A percentile compares a stretch with the other conserved stretches of the same genome.
phyloP scores from a whole-genome alignment of 805 yeast genomes.

The Sporopachydermia quercuum region DNA sequence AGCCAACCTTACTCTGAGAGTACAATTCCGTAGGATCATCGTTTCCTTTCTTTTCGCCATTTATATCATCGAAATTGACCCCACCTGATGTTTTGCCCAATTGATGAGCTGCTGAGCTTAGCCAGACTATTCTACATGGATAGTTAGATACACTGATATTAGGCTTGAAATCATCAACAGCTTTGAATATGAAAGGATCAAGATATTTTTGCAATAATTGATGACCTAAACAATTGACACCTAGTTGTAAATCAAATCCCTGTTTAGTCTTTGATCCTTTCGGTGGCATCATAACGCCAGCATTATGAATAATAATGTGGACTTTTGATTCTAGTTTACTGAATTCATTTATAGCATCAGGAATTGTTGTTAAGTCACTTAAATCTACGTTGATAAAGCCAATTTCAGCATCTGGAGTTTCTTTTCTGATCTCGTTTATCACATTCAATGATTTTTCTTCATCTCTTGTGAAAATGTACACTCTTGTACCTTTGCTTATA shows the following conservation, averaged over 20 bases:
- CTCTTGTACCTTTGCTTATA: conserved; percentile 3
- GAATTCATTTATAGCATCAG: conserved; percentile 16
- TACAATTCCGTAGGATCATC: background rate
- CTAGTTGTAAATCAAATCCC: conserved; percentile 23
- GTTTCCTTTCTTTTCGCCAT: conserved; percentile 8
- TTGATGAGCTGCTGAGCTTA: conserved; percentile 21
- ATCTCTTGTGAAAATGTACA: conserved; percentile 18
- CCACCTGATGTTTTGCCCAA: conserved; percentile 18
- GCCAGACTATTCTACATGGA: conserved; percentile 24
- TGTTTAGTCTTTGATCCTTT: conserved; percentile 17
- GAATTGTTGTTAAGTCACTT: conserved; percentile 22
- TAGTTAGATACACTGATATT: conserved; percentile 6
- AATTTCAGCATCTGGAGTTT: conserved; percentile 15
- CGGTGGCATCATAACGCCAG: conserved; percentile 21
- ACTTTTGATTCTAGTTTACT: conserved; percentile 12
- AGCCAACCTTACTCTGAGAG: conserved; percentile 19
- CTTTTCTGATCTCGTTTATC: conserved; percentile 14
- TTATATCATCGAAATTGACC: conserved; percentile 18
- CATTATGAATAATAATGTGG: conserved; percentile 21
- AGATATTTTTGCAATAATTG: conserved; percentile 23
- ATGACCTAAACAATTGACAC: conserved; percentile 24
- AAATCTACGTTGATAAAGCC: conserved; percentile 19
- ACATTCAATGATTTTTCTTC: conserved; percentile 20
- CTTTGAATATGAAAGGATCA: conserved; percentile 21
- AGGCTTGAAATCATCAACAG: conserved; percentile 14